Base-by-base conservation (phyloP, 2,329 filamentous ascomycete genomes). In the Emmonsiellopsis sp. region DNA sequence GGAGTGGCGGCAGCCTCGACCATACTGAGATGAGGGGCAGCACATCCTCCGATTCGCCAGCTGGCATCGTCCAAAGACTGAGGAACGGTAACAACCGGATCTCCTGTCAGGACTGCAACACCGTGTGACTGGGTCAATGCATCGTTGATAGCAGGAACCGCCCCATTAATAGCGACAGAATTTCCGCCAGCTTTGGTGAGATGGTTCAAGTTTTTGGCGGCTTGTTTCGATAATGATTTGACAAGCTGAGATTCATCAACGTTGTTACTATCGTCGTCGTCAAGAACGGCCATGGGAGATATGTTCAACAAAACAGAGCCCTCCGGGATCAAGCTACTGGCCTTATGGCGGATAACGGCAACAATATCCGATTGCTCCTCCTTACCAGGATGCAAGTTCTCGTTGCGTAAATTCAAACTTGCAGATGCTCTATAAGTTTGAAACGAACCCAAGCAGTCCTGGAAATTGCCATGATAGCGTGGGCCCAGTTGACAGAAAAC, bases 361-460 rank as follows among this genome's bases (percentile, higher is more conserved):
- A 96, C 80, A 50, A 98, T 95, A 61, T 97, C 92, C 1, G 93
- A 97, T 49, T 81, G 84, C 57, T 95, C 89, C 59, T 95, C 89
- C 65, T 90, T 94, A 10, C 90, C 91, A 1, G 89, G 86, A 68
- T 95, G 88, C 38, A 95, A 78, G 50, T 90, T 82, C 65, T 98
- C 93, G 62, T 97, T 97, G 45, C 92, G 86, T 51, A 96, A 79
- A 55, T 94, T 93, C 40, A 98, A 75, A 52, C 88, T 85, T 7
- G 93, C 92, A 1, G 93, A 97, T 6, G 93, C 92, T 62, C 87
- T 84, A 66, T 98, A 98, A 0, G 94, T 98, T 65, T 97, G 90
- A 64, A 98, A 95, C 1, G 90, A 92, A 5, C 94, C 93, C 11
- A 98, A 79, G 61, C 89, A 93, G 65, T 98, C 93, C 70, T 98